A percentile compares a stretch with the other conserved stretches of the same genome.
Conservation (phyloP, 495 filamentous ascomycete genomes). For the Xylaria cubensis region DNA sequence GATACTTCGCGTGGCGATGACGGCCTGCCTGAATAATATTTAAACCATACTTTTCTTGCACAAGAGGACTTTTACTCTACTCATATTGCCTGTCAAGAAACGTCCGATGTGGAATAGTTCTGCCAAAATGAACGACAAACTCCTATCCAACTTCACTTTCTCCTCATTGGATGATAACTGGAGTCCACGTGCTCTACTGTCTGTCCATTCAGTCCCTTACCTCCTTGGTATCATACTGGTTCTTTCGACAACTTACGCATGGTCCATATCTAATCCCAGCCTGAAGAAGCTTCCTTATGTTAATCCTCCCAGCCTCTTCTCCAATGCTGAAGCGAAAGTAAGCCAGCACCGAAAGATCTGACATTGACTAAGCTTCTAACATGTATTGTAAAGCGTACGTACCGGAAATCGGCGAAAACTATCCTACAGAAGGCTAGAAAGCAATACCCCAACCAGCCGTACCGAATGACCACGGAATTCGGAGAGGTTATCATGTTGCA, state of each 20-base stretch:
- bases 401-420: background rate
- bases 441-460: constrained; percentile 33
- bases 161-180: background rate
- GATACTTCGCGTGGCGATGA: background rate
- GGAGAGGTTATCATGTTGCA: constrained; percentile 50
- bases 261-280: constrained; percentile 13
- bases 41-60: background rate
- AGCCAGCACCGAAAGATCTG: background rate
- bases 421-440: constrained; percentile 24
- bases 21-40: background rate
- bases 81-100: background rate
- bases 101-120: background rate
- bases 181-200: background rate
- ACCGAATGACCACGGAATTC: constrained; percentile 37
- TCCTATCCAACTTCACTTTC: background rate
- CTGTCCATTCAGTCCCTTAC: background rate
- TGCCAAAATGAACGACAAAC: constrained; percentile 25
- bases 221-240: constrained; percentile 24
- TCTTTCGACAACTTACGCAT: constrained; percentile 21
- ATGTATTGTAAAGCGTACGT: constrained; percentile 20
- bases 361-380: background rate
- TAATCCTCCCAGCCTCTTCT: constrained; percentile 28
- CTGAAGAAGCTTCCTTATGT: constrained; percentile 28
- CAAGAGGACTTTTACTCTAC: background rate
- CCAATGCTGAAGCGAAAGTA: constrained; percentile 24